Percentiles rank a stretch among this genome's conserved stretches.
Conservation (phyloP, 2,329 filamentous ascomycete genomes). For the Aureobasidium uvarum region DNA sequence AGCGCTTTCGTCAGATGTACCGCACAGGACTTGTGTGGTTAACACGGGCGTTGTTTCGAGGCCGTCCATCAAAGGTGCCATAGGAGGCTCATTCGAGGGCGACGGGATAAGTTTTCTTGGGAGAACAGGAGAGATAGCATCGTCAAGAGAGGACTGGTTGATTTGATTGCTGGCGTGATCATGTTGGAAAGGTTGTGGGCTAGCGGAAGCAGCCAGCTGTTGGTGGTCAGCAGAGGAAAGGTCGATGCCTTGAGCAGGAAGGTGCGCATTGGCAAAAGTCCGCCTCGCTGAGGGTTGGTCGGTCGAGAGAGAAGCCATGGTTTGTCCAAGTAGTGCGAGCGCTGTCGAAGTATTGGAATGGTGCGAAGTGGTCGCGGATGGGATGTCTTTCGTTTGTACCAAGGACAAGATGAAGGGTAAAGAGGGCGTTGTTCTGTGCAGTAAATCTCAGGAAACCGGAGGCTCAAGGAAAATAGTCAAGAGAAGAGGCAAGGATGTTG, state of each 20-base stretch:
- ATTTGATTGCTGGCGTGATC: constrained; percentile 10
- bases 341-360: constrained; percentile 29
- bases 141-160: background rate
- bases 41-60: constrained; percentile 15
- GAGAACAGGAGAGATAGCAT: background rate
- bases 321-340: constrained; percentile 29
- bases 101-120: background rate
- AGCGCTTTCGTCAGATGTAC: constrained; percentile 44
- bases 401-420: constrained; percentile 24
- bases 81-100: background rate
- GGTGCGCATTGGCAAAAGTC: constrained; percentile 72
- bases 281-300: constrained; percentile 49
- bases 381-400: constrained; percentile 2
- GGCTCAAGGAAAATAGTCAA: constrained; percentile 54
- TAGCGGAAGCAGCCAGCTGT: constrained; percentile 45
- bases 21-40: constrained; percentile 10
- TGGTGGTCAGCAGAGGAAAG: constrained; percentile 29
- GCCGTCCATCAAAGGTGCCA: constrained; percentile 1
- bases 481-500: constrained; percentile 47
- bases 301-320: constrained; percentile 39
- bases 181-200: constrained; percentile 32
- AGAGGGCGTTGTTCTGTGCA: constrained; percentile 11
- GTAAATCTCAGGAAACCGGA: constrained; percentile 43
- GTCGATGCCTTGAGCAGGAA: background rate
- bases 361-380: constrained; percentile 15